A percentile compares a stretch with the other conserved stretches of the same genome.
These are phyloP conservation scores for Nicotiana otophora DNA, from an alignment of 257 asterid genomes.

Conservation along the genomic window DNA sequence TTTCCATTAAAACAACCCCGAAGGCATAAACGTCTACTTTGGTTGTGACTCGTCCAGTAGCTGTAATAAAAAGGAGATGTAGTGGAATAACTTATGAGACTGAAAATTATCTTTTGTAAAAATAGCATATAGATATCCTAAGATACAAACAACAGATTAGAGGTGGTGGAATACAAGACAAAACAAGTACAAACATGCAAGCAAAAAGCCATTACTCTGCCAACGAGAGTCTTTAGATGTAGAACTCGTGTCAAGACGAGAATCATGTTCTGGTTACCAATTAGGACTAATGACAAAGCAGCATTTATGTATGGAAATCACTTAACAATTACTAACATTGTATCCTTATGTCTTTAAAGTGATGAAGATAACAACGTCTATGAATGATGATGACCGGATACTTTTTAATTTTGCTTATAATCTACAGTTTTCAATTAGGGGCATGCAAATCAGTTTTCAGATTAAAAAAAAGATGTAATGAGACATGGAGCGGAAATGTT, in stretches of 20 bases:
- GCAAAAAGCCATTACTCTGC: not conserved
- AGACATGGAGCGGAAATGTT: not conserved
- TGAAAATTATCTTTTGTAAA: not conserved
- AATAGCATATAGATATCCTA: not conserved
- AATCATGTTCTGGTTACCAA: not conserved
- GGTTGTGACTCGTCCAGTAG: slow-evolving; percentile 93
- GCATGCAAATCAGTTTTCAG: not conserved
- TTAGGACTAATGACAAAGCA: not conserved
- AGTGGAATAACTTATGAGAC: not conserved
- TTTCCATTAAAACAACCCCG: slow-evolving; percentile 89
- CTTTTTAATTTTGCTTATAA: not conserved
- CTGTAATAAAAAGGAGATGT: slow-evolving; percentile 28
- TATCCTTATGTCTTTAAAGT: not conserved
- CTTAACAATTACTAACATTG: not conserved
- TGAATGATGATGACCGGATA: not conserved
- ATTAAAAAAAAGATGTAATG: not conserved
- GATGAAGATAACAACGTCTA: not conserved
- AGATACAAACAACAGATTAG: not conserved
- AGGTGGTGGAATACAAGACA: not conserved
- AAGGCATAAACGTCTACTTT: slow-evolving; percentile 91
- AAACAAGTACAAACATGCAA: not conserved
- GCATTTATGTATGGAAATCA: not conserved
- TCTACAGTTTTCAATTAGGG: not conserved
- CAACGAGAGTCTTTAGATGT: not conserved
- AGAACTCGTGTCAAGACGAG: not conserved